Conservation (phyloP, 2,329 filamentous ascomycete genomes). For the Huntiella moniliformis region DNA sequence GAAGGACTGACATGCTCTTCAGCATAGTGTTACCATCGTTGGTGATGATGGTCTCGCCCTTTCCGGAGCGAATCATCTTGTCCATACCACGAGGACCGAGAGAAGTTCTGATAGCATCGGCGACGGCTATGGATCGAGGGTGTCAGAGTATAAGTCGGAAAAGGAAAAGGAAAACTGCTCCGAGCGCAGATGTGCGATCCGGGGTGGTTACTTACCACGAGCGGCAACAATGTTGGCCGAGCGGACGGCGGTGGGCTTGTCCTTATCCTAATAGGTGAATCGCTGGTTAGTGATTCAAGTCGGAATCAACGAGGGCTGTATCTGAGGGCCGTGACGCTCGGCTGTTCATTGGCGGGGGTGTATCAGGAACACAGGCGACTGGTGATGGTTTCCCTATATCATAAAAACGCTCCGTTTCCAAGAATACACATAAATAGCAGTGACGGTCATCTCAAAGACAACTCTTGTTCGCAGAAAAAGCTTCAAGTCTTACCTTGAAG, state of each 20-base stretch:
- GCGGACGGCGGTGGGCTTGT: slow-evolving; percentile 95
- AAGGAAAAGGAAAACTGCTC: not conserved
- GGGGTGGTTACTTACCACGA: slow-evolving; percentile 43
- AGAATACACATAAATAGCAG: too few relatives aligned
- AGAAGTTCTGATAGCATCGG: slow-evolving; percentile 93
- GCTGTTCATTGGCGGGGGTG: not conserved
- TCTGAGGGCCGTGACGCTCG: too few relatives aligned
- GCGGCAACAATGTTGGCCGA: slow-evolving; percentile 94
- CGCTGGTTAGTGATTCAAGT: not conserved
- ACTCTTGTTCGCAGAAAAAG: not conserved
- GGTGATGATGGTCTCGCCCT: slow-evolving; percentile 95
- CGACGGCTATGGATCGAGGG: slow-evolving; percentile 47
- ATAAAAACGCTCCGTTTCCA: too few relatives aligned
- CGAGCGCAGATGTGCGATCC: too few relatives aligned
- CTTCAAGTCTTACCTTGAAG: slow-evolving; percentile 30
- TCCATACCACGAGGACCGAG: slow-evolving; percentile 95
- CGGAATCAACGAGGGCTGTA: too few relatives aligned
- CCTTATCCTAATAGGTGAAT: slow-evolving; percentile 48
- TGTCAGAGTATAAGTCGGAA: not conserved
- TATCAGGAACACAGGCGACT: not conserved
- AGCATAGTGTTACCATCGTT: slow-evolving; percentile 99
- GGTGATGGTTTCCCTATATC: not conserved
- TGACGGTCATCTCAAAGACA: not conserved
- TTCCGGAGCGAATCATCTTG: slow-evolving; percentile 97
- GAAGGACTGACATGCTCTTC: slow-evolving; percentile 97